Evolutionary conservation across 2,329 filamentous ascomycete species (phyloP).

Genomic region (Pseudocercospora eumusae): DNA sequence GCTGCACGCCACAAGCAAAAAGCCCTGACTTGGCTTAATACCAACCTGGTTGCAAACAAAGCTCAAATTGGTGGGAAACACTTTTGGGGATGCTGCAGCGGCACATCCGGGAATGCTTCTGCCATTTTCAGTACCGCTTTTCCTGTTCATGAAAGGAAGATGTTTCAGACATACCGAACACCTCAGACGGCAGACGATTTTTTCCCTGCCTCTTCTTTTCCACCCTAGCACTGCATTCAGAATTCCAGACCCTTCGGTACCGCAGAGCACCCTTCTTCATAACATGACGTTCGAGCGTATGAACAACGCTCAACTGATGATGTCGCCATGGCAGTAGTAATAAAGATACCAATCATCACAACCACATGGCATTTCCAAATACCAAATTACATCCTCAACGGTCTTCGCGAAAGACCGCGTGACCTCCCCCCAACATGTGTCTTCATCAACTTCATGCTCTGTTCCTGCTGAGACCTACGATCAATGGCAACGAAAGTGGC

Average conservation of each 20-base stretch:
- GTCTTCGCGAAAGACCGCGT: neutral
- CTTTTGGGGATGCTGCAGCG: neutral
- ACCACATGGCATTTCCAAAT: neutral
- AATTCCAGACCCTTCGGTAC: conserved; percentile 4
- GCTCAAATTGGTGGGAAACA: conserved; percentile 1
- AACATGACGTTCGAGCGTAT: neutral
- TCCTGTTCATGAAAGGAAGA: neutral
- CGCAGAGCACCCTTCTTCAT: neutral
- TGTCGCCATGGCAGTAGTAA: no score
- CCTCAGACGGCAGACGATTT: neutral
- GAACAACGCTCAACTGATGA: neutral
- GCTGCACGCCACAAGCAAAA: conserved; percentile 4
- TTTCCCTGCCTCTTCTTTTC: neutral
- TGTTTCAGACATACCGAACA: conserved; percentile 9
- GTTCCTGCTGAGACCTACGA: neutral
- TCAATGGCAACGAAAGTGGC: neutral
- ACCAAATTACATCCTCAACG: neutral
- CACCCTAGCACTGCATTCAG: neutral
- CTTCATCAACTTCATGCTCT: neutral
- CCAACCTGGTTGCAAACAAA: conserved; percentile 10
- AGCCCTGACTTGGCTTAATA: neutral
- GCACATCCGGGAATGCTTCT: neutral
- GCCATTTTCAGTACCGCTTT: neutral
- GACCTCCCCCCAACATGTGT: neutral
- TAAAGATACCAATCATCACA: no score